Conservation (phyloP, 208 protist species). For the Trypanosoma brucei region DNA sequence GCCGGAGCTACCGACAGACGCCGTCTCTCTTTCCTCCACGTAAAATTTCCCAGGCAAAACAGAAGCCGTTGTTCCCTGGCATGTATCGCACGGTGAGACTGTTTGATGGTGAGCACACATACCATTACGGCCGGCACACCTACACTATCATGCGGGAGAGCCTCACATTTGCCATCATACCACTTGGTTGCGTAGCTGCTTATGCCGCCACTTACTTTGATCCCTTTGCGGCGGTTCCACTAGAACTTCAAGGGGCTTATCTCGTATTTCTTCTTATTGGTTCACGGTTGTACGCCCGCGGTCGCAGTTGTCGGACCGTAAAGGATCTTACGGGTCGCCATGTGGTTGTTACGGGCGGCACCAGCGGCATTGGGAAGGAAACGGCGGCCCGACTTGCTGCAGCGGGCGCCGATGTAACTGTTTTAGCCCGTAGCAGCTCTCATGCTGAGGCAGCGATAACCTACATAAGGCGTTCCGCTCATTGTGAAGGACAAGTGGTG, state of each 20-base stretch:
- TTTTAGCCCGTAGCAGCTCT: constrained; percentile 38
- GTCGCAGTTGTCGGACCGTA: constrained; percentile 28
- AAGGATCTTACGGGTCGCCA: constrained; percentile 50
- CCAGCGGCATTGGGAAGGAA: constrained; percentile 64
- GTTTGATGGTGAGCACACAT: constrained; percentile 77
- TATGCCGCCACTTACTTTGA: constrained; percentile 27
- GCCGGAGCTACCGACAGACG: constrained; percentile 3
- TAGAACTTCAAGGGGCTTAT: constrained; percentile 44
- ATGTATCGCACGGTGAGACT: constrained; percentile 38
- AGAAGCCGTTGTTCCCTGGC: constrained; percentile 60
- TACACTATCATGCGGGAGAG: constrained; percentile 60
- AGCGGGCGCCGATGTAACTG: constrained; percentile 66
- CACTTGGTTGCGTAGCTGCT: constrained; percentile 47
- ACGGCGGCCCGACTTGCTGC: constrained; percentile 61
- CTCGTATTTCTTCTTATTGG: constrained; percentile 24
- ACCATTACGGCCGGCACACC: constrained; percentile 70
- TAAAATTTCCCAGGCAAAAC: constrained; percentile 54
- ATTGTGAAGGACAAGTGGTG: constrained; percentile 23
- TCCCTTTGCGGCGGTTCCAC: constrained; percentile 26
- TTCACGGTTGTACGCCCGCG: constrained; percentile 41
- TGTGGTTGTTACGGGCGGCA: constrained; percentile 67
- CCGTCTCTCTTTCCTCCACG: constrained; percentile 10
- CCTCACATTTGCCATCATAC: constrained; percentile 40
- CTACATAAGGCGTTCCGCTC: constrained; percentile 22
- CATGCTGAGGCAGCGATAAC: constrained; percentile 38